A percentile compares a stretch with the other conserved stretches of the same genome.
Evolutionary conservation across 2,329 filamentous ascomycete genomes (phyloP).

Genomic region (Pyrenochaeta sp.): DNA sequence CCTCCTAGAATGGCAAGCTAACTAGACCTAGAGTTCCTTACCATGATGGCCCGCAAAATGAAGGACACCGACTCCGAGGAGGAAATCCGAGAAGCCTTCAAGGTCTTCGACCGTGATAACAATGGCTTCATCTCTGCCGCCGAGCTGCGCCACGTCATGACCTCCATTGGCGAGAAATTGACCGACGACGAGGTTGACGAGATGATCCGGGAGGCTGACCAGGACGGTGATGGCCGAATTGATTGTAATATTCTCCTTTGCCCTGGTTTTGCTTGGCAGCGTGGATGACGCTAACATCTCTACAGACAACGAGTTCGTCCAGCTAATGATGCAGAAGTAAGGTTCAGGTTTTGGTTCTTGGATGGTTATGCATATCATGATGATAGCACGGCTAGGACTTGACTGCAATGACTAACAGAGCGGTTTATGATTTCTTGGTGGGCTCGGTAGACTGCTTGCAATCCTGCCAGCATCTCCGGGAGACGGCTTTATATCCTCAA

Average conservation of each 20-base stretch:
- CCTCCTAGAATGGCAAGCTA: background rate
- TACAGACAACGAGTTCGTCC: constrained; percentile 64
- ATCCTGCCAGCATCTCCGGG: constrained; percentile 28
- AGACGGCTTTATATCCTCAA: constrained; percentile 47
- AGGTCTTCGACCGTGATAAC: constrained; percentile 72
- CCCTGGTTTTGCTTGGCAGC: background rate
- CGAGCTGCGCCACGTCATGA: constrained; percentile 71
- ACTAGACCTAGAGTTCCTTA: constrained; percentile 64
- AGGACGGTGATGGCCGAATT: constrained; percentile 70
- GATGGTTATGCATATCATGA: constrained; percentile 43
- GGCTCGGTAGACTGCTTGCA: constrained; percentile 28
- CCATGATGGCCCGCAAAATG: constrained; percentile 71
- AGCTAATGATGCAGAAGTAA: constrained; percentile 66
- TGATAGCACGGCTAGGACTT: constrained; percentile 35
- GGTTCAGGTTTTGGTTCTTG: constrained; percentile 27
- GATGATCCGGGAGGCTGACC: constrained; percentile 72
- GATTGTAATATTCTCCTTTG: constrained; percentile 60
- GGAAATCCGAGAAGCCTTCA: constrained; percentile 72
- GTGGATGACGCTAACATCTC: constrained; percentile 12
- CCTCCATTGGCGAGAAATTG: constrained; percentile 70
- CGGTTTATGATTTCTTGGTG: constrained; percentile 30
- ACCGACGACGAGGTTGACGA: constrained; percentile 70
- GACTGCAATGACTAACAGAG: constrained; percentile 41
- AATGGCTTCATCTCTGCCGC: constrained; percentile 71
- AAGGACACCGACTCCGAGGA: constrained; percentile 69